Percentiles rank a stretch among this genome's conserved stretches.
Conservation (phyloP, 2,329 filamentous ascomycete genomes). For the Albophoma yamanashiensis region DNA sequence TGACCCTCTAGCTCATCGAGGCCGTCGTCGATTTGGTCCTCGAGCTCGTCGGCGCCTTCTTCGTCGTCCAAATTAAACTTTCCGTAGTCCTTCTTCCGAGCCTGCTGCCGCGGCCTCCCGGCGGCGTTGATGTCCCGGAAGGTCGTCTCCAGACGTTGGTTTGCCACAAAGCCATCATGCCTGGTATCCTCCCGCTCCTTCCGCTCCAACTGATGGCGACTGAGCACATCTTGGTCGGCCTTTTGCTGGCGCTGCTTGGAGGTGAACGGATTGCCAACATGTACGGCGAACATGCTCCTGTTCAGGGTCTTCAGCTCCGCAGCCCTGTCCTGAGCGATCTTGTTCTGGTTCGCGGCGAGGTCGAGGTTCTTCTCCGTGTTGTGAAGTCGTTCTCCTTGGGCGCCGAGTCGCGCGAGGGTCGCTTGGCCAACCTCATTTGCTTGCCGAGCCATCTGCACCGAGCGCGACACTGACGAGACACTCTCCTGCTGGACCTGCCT, state of each 20-base stretch:
- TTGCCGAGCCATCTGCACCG: constrained; percentile 31
- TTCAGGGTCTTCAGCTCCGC: constrained; percentile 79
- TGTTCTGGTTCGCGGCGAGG: constrained; percentile 64
- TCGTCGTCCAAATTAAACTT: constrained; percentile 74
- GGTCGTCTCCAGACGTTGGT: constrained; percentile 41
- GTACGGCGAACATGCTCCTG: constrained; percentile 81
- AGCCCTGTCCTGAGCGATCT: constrained; percentile 67
- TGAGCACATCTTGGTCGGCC: constrained; percentile 58
- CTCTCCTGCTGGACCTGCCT: constrained; percentile 71
- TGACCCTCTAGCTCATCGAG: constrained; percentile 59
- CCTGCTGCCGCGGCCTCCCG: constrained; percentile 16
- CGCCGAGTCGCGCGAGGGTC: constrained; percentile 62
- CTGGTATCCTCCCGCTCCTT: constrained; percentile 55
- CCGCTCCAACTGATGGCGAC: constrained; percentile 55
- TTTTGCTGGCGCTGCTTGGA: constrained; percentile 52
- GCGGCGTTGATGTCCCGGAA: constrained; percentile 30
- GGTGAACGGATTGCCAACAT: constrained; percentile 70
- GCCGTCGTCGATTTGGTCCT: constrained; percentile 44
- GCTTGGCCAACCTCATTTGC: constrained; percentile 49
- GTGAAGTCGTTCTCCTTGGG: constrained; percentile 70
- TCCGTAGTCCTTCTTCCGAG: constrained; percentile 29
- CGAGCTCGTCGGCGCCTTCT: constrained; percentile 37
- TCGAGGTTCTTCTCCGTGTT: constrained; percentile 80
- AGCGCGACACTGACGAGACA: constrained; percentile 26
- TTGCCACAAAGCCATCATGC: constrained; percentile 35